These are phyloP conservation scores for Leishmania lainsoni DNA, from an alignment of 208 protist species.

Conservation along the genomic window DNA sequence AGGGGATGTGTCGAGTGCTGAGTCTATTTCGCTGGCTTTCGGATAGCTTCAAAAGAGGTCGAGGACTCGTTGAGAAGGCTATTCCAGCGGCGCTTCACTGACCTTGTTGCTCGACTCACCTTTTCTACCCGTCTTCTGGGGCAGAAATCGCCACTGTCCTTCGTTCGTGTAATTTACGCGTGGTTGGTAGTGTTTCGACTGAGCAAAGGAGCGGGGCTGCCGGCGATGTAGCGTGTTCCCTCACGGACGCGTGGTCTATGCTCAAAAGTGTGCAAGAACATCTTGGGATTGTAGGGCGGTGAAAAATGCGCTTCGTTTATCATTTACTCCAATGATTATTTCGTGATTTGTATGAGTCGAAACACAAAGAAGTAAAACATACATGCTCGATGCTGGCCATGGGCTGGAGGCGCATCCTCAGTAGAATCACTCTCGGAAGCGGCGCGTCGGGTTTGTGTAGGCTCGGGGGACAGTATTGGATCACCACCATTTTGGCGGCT, in stretches of 20 bases:
- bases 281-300: neutral
- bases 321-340: neutral
- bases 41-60: neutral
- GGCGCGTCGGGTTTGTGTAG: neutral
- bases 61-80: conserved; percentile 52
- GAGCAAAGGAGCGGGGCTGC: neutral
- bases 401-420: neutral
- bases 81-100: conserved; percentile 36
- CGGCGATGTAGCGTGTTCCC: neutral
- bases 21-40: neutral
- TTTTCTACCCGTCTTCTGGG: no score
- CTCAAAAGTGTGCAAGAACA: neutral
- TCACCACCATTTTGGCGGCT: neutral
- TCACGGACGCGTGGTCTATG: neutral
- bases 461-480: neutral
- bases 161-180: neutral
- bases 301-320: neutral
- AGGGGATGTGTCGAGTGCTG: neutral
- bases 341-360: neutral
- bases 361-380: neutral
- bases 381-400: neutral
- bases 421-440: neutral
- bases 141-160: neutral
- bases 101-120: neutral
- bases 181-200: neutral